Evolutionary conservation across 1,284 basidiomycete species (phyloP).

Genomic region (Mycena sp.): DNA sequence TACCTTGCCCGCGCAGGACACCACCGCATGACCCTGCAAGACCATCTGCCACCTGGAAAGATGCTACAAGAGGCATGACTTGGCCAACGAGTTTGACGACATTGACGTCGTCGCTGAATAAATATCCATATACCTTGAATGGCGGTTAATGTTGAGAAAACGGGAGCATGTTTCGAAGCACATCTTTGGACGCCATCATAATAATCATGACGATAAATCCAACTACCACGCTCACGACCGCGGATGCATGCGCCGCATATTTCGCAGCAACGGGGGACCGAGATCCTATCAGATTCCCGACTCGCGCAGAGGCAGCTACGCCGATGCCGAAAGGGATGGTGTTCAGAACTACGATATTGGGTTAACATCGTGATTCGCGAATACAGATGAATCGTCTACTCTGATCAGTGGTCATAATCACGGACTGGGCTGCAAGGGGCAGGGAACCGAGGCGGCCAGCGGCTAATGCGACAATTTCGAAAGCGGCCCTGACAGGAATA

Average conservation of each 20-base stretch:
- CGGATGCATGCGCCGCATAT: conserved; percentile 68
- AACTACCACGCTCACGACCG: conserved; percentile 67
- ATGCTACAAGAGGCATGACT: conserved; percentile 83
- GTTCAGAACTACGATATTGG: conserved; percentile 61
- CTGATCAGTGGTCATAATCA: conserved; percentile 87
- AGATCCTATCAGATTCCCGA: conserved; percentile 79
- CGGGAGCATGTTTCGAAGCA: conserved; percentile 36
- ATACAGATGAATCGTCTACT: conserved; percentile 48
- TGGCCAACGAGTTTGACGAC: conserved; percentile 71
- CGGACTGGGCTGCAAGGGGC: conserved; percentile 76
- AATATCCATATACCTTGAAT: conserved; percentile 65
- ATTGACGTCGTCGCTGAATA: conserved; percentile 73
- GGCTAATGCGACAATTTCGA: conserved; percentile 83
- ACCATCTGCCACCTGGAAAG: conserved; percentile 82
- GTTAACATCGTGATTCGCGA: no score
- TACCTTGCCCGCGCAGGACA: conserved; percentile 73
- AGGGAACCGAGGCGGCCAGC: conserved; percentile 74
- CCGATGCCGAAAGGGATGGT: conserved; percentile 77
- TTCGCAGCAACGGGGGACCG: conserved; percentile 63
- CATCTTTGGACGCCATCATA: conserved; percentile 68
- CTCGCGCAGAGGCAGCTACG: conserved; percentile 76
- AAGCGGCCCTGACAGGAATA: conserved; percentile 67
- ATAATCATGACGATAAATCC: conserved; percentile 66
- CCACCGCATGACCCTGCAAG: conserved; percentile 79
- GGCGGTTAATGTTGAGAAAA: conserved; percentile 5